Base-by-base conservation (phyloP, 192 early-diverging fungal species). In the Podila epicladia region DNA sequence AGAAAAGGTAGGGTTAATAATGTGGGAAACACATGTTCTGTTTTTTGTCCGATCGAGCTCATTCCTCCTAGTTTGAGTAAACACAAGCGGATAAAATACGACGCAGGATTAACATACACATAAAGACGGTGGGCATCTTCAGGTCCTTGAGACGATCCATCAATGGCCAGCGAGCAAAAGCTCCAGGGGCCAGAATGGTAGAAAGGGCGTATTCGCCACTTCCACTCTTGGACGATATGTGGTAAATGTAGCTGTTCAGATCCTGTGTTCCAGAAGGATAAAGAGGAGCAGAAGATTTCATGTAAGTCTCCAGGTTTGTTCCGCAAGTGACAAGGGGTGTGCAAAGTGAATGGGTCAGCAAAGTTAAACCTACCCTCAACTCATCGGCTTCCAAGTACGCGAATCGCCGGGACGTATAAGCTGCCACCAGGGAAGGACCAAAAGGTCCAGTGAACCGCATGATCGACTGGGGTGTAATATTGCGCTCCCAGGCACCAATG, bases 191-290 rank as follows among this genome's bases (percentile, higher is more conserved):
- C 24, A 96, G 80, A 20, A 96, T 85, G 4, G 92, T 87, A 20
- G 92, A 85, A 26, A 97, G 72, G 3, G 95, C 94, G 79, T 89
- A 94, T 78, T 96, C 96, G 12, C 95, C 95, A 66, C 92, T 93
- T 17, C 95, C 95, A 1, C 87, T 88, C 45, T 90, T 90, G 17
- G 90, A 88, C 0, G 91, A 85, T 49, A 96, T 94, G 72, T 96
- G 92, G 79, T 94, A 90, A 62, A 96, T 79, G 68, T 97, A 97
- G 26, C 92, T 91, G 57, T 91, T 88, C 69, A 97, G 74, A 62
- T 91, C 88, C 48, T 79, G 82, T 64, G 12, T 53, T 9, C 19
- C 19, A 22, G 4, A 51, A 1, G 22, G 31, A 32, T 53, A 15
- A 53, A 15, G 1, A 19, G 22, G 9, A 41, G 12, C 5, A 3